Evolutionary conservation across 1,284 basidiomycete genomes (phyloP).

Genomic region (Phaffia rhodozyma): DNA sequence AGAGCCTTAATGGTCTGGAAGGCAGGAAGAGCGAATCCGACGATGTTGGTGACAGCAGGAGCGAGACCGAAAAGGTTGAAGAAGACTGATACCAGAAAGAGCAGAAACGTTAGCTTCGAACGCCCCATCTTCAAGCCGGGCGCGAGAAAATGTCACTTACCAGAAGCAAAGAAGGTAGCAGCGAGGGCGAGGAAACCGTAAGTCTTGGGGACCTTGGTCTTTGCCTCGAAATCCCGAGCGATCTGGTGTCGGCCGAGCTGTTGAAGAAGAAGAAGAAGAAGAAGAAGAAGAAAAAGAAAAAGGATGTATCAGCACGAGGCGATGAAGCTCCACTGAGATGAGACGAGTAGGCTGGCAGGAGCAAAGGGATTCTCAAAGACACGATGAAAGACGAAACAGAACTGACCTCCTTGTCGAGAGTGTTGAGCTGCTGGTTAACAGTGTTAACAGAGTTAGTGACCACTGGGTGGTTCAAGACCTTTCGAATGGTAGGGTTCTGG

Average conservation of each 20-base stretch:
- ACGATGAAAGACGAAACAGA: too few relatives aligned
- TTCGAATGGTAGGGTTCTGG: background rate
- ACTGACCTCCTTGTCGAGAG: background rate
- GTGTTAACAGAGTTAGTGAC: constrained; percentile 3
- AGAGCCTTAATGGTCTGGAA: constrained; percentile 38
- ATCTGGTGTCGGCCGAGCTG: background rate
- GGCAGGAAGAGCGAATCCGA: constrained; percentile 35
- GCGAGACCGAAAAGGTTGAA: constrained; percentile 39
- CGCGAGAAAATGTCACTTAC: constrained; percentile 25
- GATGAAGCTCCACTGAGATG: too few relatives aligned
- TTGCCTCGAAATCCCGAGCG: constrained; percentile 56
- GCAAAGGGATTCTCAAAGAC: background rate
- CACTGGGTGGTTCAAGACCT: constrained; percentile 11
- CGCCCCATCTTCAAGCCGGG: background rate
- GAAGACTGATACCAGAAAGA: constrained; percentile 27
- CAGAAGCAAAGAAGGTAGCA: constrained; percentile 34
- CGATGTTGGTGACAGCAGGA: constrained; percentile 34
- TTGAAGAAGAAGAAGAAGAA: background rate
- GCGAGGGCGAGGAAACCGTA: constrained; percentile 71
- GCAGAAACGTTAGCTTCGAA: background rate
- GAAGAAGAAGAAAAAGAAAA: too few relatives aligned
- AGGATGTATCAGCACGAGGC: too few relatives aligned
- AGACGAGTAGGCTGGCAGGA: background rate
- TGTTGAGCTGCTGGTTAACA: background rate
- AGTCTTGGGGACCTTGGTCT: constrained; percentile 84